Evolutionary conservation across 2,329 filamentous ascomycete genomes (phyloP).

Genomic region (Arthrinium puccinioides): DNA sequence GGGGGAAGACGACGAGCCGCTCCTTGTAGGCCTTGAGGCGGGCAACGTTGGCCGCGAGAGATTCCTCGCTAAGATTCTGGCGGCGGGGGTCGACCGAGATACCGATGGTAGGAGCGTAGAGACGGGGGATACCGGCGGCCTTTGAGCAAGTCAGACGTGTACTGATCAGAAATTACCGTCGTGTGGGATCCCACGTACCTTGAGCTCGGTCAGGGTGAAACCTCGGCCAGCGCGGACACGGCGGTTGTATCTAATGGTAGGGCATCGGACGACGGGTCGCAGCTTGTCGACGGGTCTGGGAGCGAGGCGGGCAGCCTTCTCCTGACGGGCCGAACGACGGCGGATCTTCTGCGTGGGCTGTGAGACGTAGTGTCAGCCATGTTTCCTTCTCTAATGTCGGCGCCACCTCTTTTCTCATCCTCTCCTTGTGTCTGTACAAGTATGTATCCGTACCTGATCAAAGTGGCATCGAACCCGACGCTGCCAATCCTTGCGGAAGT

Average conservation of each 20-base stretch:
- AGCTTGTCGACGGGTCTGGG: constrained; percentile 97
- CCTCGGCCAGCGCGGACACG: constrained; percentile 93
- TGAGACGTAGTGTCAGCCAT: no score
- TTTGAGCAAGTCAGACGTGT: constrained; percentile 27
- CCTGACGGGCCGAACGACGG: constrained; percentile 83
- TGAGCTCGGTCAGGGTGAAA: constrained; percentile 95
- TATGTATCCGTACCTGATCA: constrained; percentile 83
- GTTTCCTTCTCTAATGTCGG: no score
- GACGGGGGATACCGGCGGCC: constrained; percentile 94
- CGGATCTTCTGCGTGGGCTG: constrained; percentile 95
- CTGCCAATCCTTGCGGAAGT: constrained; percentile 99
- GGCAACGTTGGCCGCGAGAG: constrained; percentile 87
- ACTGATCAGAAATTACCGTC: neutral
- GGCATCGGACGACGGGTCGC: constrained; percentile 93
- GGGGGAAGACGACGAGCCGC: constrained; percentile 95
- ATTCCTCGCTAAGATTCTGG: constrained; percentile 95
- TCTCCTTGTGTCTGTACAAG: constrained; percentile 12
- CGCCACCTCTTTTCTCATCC: no score
- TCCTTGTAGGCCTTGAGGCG: constrained; percentile 97
- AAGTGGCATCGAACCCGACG: constrained; percentile 98
- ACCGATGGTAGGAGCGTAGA: constrained; percentile 90
- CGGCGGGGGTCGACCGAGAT: constrained; percentile 95
- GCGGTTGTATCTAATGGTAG: constrained; percentile 98
- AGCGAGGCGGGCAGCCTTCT: constrained; percentile 91
- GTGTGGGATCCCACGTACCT: constrained; percentile 54